Evolutionary conservation across 805 yeast species (phyloP), one percentile per base, ranked within the genome.

Genomic region (Ogataea neopini): DNA sequence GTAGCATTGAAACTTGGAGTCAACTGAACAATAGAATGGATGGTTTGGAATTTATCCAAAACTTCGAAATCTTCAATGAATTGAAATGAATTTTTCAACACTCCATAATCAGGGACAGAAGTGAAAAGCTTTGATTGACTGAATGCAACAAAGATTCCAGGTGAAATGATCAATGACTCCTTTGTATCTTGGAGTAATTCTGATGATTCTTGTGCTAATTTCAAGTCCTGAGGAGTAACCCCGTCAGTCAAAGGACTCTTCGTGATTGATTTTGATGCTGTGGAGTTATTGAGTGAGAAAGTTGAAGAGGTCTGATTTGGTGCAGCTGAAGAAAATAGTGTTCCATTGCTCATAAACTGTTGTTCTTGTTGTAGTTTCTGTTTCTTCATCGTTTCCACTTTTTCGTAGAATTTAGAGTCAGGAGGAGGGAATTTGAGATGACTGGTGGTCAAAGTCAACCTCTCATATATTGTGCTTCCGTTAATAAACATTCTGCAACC

Each of bases 71-170:
- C 92, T 66, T 90, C 97, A 26, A 84, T 74, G 56, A 84, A 79
- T 55, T 80, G 80, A 49, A 81, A 81, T 49, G 82, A 81, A 54
- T 83, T 83, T 60, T 88, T 89, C 52, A 89, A 70, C 35, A 86
- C 75, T 36, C 97, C 96, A 60, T 88, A 84, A 65, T 94, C 97
- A 6, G 94, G 85, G 7, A 89, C 84, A 40, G 92, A 75, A 3
- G 86, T 83, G 63, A 86, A 89, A 9, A 64, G 7, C 45, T 77
- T 76, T 50, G 72, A 76, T 4, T 74, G 68, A 37, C 62, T 62
- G 10, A 84, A 86, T 33, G 88, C 84, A 50, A 91, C 74, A 59
- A 83, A 91, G 3, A 89, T 83, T n/a, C 96, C 96, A 0, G 97
- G 96, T 17, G 95, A 81, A 25, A 88, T 72, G 10, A 91, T 72